Evolutionary conservation across 352 stramenopile genomes (phyloP), one percentile per base, ranked within the genome.

Genomic region (Globisporangium irregulare): DNA sequence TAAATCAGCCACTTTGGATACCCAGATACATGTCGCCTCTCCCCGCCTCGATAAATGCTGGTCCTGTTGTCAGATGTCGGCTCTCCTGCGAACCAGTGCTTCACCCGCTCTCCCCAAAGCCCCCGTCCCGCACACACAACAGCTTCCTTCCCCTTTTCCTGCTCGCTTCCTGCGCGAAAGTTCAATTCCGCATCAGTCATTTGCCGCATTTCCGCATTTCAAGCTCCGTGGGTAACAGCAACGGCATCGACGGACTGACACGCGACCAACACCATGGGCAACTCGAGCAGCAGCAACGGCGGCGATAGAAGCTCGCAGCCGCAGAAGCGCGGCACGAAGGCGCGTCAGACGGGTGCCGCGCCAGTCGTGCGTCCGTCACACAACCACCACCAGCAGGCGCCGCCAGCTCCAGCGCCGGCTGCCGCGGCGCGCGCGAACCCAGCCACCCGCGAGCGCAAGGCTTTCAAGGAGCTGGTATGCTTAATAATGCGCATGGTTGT

Each of bases 401-500:
- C 72, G 18, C 65, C 72, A 32, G 46, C 59, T 20, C 34, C 81
- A 6, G 56, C 70, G 12, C 62, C 65, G 27, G 48, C 79, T 6
- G 64, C 62, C 10, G 65, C 58, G 18, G 61, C 59, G 50, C 77
- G 70, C 36, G 74, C 67, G 51, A 84, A 84, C 43, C 80, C 80
- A 38, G 73, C 77, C 41, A 70, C 77, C 8, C 80, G 82, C 46
- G 79, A 90, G 57, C 80, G 81, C 64, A 90, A 90, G 58, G 71
- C 77, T 2, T 80, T 78, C 61, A 93, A 93, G 67, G 85, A 93
- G 68, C 69, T 93, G 81, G 85, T 91, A 69, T 62, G 79, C 6
- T n/a, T 22, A 7, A 15, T 32, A 2, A 32, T 29, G 32, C 29
- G 18, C 18, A 51, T 51, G 24, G 18, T n/a, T 61, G 8, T 61